Evolutionary conservation across 2,329 filamentous ascomycete genomes (phyloP), one percentile per base, ranked within the genome.

Genomic region (Aspergillus hortae): DNA sequence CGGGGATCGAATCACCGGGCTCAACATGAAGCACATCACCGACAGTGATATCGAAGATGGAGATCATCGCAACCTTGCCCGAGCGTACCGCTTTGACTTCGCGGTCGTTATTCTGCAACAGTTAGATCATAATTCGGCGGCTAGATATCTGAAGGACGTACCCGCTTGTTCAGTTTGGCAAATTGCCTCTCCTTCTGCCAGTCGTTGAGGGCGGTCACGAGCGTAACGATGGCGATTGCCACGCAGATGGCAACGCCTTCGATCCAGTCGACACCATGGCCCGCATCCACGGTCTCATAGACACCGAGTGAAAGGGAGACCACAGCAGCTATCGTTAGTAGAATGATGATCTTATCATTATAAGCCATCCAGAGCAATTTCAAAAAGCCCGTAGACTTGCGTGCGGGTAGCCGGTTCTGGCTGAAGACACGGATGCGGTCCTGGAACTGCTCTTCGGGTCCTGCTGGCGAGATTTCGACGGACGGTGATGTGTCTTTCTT

Each of bases 311-410:
- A 84, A 6, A 90, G 70, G 0, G 86, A 90, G 10, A 90, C 78
- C 10, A 85, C 74, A 1, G 87, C 87, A 9, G 87, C 87, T 33
- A 83, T 77, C 0, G 85, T 87, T 53, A 90, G 72, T 5, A 90
- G 71, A 36, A 90, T 85, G 36, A 90, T 79, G 33, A 90, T 84
- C 57, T 87, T 87, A 69, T 90, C 87, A 59, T 89, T 87, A 67
- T 87, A 88, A 2, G 86, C 85, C 55, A 80, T 80, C 86, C 86
- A 89, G 53, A 85, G 77, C 6, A 88, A 65, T 52, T 73, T 75
- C 60, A 82, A 76, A 38, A 89, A 77, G 2, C 82, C 78, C 25
- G 82, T 84, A 2, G 79, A 74, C 66, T 87, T 85, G 64, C 85
- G 83, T 41, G 82, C 78, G 0, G 86, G 86, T 19, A 89, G 71